Percentiles rank a stretch among this genome's conserved stretches.
phyloP scores from a whole-genome alignment of 805 yeast species.

The Limtongozyma cylindracea region DNA sequence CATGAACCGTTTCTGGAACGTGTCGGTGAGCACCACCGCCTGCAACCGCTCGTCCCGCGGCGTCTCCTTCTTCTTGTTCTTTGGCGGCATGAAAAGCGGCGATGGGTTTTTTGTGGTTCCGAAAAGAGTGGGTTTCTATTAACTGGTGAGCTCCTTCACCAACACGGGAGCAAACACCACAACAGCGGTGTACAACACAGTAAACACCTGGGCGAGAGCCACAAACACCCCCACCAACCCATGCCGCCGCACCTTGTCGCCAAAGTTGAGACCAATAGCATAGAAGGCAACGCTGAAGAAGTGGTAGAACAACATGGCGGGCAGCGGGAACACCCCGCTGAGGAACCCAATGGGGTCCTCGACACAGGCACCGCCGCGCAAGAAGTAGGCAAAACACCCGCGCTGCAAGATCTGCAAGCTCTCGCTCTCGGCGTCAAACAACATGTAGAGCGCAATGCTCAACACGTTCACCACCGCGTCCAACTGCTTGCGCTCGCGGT shows the following conservation, averaged over 20 bases:
- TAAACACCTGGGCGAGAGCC: constrained; percentile 44
- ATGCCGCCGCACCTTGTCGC: too few species aligned
- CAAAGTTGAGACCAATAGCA: constrained; percentile 45
- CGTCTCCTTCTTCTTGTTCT: constrained; percentile 25
- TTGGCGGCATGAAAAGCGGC: constrained; percentile 18
- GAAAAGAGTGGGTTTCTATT: too few species aligned
- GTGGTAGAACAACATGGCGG: constrained; percentile 53
- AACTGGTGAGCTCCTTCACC: constrained; percentile 23
- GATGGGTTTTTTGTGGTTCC: background rate
- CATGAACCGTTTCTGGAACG: constrained; percentile 78
- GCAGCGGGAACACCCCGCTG: constrained; percentile 59
- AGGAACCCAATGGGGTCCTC: constrained; percentile 61
- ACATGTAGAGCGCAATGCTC: constrained; percentile 69
- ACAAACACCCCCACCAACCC: constrained; percentile 47
- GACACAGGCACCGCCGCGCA: constrained; percentile 62
- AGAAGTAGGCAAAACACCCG: constrained; percentile 79
- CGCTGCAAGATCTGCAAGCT: constrained; percentile 45
- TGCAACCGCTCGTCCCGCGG: constrained; percentile 58
- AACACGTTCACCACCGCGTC: constrained; percentile 76
- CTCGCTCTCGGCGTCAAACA: constrained; percentile 67
- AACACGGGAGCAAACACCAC: constrained; percentile 63
- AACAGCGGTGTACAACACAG: constrained; percentile 48
- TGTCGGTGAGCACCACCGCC: constrained; percentile 87
- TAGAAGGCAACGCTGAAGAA: constrained; percentile 82
- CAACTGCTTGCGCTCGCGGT: constrained; percentile 47